phyloP scores from a whole-genome alignment of 805 yeast species.

The Sugiyamaella smithiae region DNA sequence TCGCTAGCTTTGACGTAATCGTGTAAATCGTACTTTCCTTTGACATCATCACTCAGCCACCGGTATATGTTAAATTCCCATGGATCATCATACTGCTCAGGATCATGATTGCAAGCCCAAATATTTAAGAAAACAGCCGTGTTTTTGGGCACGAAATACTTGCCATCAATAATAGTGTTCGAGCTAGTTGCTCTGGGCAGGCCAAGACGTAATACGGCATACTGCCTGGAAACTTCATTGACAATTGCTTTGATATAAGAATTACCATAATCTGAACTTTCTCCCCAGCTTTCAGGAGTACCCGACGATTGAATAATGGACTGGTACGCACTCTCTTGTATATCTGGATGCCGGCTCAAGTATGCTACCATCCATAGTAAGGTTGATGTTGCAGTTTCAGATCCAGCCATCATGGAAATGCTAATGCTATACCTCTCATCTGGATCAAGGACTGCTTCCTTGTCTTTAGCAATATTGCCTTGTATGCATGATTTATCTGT shows the following conservation, averaged over 20 bases:
- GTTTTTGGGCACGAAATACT: slow-evolving; percentile 47
- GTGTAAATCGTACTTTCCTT: not conserved
- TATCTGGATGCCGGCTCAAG: slow-evolving; percentile 38
- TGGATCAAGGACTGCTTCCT: slow-evolving; percentile 25
- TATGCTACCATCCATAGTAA: slow-evolving; percentile 60
- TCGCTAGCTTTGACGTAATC: not conserved
- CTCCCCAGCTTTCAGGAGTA: not conserved
- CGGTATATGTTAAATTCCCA: slow-evolving; percentile 31
- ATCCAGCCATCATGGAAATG: slow-evolving; percentile 71
- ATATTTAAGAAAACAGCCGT: slow-evolving; percentile 64
- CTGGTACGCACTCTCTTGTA: slow-evolving; percentile 47
- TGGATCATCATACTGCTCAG: slow-evolving; percentile 29
- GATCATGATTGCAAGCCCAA: slow-evolving; percentile 68
- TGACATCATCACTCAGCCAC: slow-evolving; percentile 23
- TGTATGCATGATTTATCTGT: slow-evolving; percentile 36
- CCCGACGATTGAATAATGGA: not conserved
- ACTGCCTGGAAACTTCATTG: slow-evolving; percentile 58
- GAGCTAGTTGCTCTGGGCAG: slow-evolving; percentile 61
- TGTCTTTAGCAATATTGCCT: slow-evolving; percentile 34
- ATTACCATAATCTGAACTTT: not conserved
- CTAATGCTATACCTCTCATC: slow-evolving; percentile 57
- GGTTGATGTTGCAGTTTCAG: slow-evolving; percentile 67
- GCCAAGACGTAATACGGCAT: slow-evolving; percentile 66
- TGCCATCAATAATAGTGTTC: slow-evolving; percentile 41
- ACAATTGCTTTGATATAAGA: slow-evolving; percentile 49